Base-by-base conservation (phyloP, 2,329 filamentous ascomycete species). In the Aureobasidium lini region DNA sequence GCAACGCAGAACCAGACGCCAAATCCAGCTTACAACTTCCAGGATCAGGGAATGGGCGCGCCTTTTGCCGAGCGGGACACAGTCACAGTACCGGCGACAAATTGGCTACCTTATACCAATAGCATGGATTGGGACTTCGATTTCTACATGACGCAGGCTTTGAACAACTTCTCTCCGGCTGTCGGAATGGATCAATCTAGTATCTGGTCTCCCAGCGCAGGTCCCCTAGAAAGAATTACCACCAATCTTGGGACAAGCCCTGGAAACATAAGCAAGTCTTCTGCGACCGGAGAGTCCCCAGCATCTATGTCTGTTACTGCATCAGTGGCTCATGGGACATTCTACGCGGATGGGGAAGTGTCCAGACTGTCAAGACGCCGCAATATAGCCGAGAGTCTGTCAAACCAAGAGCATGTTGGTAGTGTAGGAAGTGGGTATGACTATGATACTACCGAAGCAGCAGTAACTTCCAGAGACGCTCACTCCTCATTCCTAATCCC, bases 121-220 rank as follows among this genome's bases (percentile, higher is more conserved):
- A 31, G 52, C 10, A 46, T 46, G 42, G 31, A 56, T 7, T 56
- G 40, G 40, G 52, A 56, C 16, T 56, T 56, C n/a, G 52, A 56
- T 16, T 56, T 56, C 7, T 56, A 56, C 31, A 56, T 56, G 52
- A 40, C 39, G 9, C 52, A 56, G 23, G 52, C 52, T 11, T 18
- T 56, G 16, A 56, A 56, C 32, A 56, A 43, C 8, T 46, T 56
- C 10, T 56, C 52, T 37, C 52, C 52, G 13, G 16, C 31, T 11
- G 36, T 46, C 18, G 52, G 29, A 1, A 28, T 56, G 16, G 39
- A 53, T 29, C 34, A 46, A 28, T 5, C 52, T 6, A 46, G 7
- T 13, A 46, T 43, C 8, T 56, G 52, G 52, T 56, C 52, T 10
- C 52, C 52, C 2, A 56, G 39, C 37, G 40, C 16, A 3, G 46